Conservation (phyloP, 345 rosid species). For the Syzygium jambos region DNA sequence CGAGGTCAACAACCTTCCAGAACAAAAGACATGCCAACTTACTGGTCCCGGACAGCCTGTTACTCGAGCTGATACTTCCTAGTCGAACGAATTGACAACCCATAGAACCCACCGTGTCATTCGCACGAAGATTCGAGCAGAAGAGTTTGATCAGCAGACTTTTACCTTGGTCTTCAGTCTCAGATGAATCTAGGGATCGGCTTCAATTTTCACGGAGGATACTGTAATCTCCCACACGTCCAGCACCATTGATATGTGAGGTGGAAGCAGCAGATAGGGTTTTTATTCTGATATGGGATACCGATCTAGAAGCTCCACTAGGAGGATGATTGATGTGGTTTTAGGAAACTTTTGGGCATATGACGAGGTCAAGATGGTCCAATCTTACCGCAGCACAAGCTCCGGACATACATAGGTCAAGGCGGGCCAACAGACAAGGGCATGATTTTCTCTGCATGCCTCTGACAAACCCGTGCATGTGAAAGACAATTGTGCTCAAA, state of each 20-base stretch:
- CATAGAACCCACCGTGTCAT: too few species aligned
- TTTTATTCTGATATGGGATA: background rate
- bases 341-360: background rate
- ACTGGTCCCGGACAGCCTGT: background rate
- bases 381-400: background rate
- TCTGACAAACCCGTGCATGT: background rate
- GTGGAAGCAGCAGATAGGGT: background rate
- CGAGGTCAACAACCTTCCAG: background rate
- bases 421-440: background rate
- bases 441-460: background rate
- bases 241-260: background rate
- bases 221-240: background rate
- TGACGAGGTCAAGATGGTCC: background rate
- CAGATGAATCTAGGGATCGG: background rate
- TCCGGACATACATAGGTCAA: background rate
- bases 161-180: background rate
- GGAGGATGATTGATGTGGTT: background rate
- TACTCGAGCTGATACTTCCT: background rate
- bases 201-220: background rate
- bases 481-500: background rate
- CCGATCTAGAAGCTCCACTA: background rate
- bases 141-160: background rate
- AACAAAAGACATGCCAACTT: background rate
- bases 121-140: background rate
- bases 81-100: background rate